Percentiles rank a stretch among this genome's conserved stretches.
These are phyloP conservation scores for Sporothrix humicola DNA, from an alignment of 2,329 filamentous ascomycete species.

Conservation along the genomic window DNA sequence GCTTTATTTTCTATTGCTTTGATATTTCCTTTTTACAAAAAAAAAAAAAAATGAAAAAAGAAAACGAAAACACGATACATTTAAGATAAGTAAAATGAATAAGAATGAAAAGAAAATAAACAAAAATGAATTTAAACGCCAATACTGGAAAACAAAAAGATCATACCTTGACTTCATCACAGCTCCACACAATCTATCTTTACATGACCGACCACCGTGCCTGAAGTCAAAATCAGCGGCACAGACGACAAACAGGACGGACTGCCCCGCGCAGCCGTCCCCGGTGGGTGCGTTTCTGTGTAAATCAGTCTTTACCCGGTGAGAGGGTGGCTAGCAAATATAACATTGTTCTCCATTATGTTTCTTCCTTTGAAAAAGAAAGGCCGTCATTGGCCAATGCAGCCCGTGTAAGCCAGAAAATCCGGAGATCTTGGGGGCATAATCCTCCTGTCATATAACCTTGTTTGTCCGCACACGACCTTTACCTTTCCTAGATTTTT, in stretches of 20 bases:
- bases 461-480: background rate
- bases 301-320: background rate
- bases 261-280: slow-evolving; percentile 17
- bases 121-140: too few species aligned
- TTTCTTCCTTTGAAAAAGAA: background rate
- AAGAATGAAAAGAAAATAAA: too few species aligned
- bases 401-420: background rate
- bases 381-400: background rate
- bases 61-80: too few species aligned
- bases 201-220: background rate
- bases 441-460: background rate
- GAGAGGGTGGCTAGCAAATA: background rate
- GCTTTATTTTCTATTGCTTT: too few species aligned
- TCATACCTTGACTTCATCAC: background rate
- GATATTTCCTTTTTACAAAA: too few species aligned
- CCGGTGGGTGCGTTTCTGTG: background rate
- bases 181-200: background rate
- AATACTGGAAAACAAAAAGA: too few species aligned
- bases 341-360: background rate
- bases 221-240: background rate
- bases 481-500: background rate
- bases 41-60: too few species aligned
- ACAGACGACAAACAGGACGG: background rate
- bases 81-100: too few species aligned
- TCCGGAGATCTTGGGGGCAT: background rate